phyloP scores from a whole-genome alignment of 306 rosid species.

The Oemleria cerasiformis region DNA sequence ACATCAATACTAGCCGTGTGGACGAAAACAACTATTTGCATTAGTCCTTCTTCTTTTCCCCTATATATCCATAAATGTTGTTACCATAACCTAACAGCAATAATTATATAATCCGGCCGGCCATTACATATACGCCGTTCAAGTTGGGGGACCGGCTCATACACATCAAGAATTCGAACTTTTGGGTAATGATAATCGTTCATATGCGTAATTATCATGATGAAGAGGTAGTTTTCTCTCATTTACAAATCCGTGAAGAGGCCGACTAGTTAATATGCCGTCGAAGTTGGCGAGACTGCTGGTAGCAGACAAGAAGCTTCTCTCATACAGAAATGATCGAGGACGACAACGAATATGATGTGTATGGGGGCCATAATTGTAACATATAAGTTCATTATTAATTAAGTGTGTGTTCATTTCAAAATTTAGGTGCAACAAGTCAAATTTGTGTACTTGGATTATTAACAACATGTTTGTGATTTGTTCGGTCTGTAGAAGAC shows the following conservation, averaged over 20 bases:
- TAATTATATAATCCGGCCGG: background rate
- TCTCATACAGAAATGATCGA: no score
- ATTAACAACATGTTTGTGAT: background rate
- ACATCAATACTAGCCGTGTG: constrained; percentile 7
- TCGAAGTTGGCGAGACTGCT: no score
- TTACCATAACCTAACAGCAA: background rate
- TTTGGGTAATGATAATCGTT: background rate
- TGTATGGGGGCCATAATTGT: no score
- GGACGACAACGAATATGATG: no score
- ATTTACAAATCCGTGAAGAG: background rate
- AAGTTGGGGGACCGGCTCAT: background rate
- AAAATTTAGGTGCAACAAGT: background rate
- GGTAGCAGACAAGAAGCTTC: no score
- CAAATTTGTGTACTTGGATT: background rate
- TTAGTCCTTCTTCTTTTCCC: background rate
- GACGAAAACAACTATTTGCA: background rate
- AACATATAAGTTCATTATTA: no score
- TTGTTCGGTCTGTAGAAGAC: background rate
- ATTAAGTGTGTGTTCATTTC: background rate
- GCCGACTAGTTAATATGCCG: no score
- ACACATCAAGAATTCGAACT: no score
- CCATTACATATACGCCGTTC: background rate
- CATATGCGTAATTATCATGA: no score
- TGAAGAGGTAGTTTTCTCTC: background rate
- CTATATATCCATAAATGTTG: no score